These are phyloP conservation scores for Poterioochromonas sp. DNA, from an alignment of 352 stramenopile species.

Conservation along the genomic window DNA sequence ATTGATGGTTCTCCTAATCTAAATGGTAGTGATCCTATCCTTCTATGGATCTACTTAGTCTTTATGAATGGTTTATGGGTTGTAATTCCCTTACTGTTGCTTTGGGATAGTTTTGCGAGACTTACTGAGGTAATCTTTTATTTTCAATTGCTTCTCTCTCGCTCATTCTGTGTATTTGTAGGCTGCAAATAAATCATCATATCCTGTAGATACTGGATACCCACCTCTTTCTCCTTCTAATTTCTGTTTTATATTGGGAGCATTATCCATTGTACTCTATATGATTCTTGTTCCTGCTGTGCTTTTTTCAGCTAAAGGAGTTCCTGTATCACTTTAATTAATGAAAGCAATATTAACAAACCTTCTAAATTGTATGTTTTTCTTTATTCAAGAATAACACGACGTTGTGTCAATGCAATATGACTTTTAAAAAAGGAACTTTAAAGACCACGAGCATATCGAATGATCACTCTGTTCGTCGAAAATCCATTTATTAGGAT, in stretches of 20 bases:
- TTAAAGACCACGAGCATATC: too few species aligned
- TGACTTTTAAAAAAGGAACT: too few species aligned
- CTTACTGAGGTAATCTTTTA: slow-evolving; percentile 11
- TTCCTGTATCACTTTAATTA: background rate
- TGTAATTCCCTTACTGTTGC: slow-evolving; percentile 19
- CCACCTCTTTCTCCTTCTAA: background rate
- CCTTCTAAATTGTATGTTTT: too few species aligned
- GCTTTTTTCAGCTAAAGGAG: slow-evolving; percentile 6
- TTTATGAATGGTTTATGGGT: slow-evolving; percentile 40
- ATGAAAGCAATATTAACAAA: background rate
- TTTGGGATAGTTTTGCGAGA: slow-evolving; percentile 25
- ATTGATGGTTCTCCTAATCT: slow-evolving; percentile 3
- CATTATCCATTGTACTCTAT: slow-evolving; percentile 20
- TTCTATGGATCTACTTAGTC: slow-evolving; percentile 34
- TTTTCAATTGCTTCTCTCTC: background rate
- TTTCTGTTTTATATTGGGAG: background rate
- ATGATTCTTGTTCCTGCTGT: slow-evolving; percentile 33
- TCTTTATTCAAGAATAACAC: too few species aligned
- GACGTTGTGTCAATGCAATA: too few species aligned
- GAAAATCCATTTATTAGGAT: too few species aligned
- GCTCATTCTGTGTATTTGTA: background rate
- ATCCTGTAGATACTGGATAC: background rate
- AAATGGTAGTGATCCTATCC: background rate
- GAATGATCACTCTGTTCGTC: too few species aligned
- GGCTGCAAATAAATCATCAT: background rate